Evolutionary conservation across 495 filamentous ascomycete genomes (phyloP).

Genomic region (Xylaria bambusicola): DNA sequence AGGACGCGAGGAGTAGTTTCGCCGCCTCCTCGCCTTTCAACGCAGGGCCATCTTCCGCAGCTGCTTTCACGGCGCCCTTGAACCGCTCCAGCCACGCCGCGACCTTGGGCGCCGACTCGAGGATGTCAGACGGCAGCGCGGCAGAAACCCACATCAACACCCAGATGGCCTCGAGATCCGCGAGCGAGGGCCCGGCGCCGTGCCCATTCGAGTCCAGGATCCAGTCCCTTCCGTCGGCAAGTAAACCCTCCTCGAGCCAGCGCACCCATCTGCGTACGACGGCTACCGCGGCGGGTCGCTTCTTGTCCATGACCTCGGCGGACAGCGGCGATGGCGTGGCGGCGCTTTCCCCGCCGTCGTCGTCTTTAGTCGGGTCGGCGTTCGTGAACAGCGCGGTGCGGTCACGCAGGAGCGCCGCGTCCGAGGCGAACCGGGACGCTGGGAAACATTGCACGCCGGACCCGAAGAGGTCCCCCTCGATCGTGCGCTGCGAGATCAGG

Average conservation of each 20-base stretch:
- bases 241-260: constrained; percentile 53
- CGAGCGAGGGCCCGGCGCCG: constrained; percentile 46
- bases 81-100: constrained; percentile 61
- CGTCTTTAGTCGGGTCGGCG: constrained; percentile 1
- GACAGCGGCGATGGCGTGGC: constrained; percentile 33
- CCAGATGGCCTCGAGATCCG: constrained; percentile 66
- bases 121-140: constrained; percentile 43
- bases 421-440: constrained; percentile 17
- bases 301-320: constrained; percentile 22
- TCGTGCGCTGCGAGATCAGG: constrained; percentile 27
- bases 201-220: constrained; percentile 61
- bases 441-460: constrained; percentile 34
- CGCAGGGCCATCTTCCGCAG: constrained; percentile 24
- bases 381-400: constrained; percentile 40
- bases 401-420: constrained; percentile 52
- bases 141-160: constrained; percentile 58
- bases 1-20: constrained; percentile 33
- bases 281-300: constrained; percentile 48
- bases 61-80: constrained; percentile 28
- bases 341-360: constrained; percentile 8
- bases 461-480: constrained; percentile 53
- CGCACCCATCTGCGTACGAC: constrained; percentile 45
- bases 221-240: constrained; percentile 31
- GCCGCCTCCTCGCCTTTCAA: constrained; percentile 54
- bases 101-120: constrained; percentile 46